These are phyloP conservation scores for Blepharisma stoltei DNA, from an alignment of 73 alveolate genomes.

Conservation along the genomic window DNA sequence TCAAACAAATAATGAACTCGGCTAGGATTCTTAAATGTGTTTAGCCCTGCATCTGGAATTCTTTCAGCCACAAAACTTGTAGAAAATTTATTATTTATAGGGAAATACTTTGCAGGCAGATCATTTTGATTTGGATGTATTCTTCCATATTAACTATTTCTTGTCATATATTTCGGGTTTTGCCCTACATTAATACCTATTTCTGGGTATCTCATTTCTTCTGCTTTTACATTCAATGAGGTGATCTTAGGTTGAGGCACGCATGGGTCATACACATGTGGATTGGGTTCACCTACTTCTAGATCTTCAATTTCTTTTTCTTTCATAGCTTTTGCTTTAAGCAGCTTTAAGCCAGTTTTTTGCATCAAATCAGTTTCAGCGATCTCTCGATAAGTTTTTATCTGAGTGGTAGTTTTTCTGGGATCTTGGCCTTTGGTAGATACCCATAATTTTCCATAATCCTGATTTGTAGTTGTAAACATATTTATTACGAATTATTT, in stretches of 20 bases:
- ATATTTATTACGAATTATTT: not conserved
- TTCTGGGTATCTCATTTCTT: conserved; percentile 24
- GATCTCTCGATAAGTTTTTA: not conserved
- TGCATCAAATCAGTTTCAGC: conserved; percentile 28
- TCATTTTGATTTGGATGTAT: conserved; percentile 17
- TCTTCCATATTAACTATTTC: conserved; percentile 30
- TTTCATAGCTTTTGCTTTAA: conserved; percentile 13
- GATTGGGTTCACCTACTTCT: conserved; percentile 21
- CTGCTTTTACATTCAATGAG: conserved; percentile 20
- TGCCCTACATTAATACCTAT: not conserved
- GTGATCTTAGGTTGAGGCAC: conserved; percentile 8
- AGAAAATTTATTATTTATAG: conserved; percentile 16
- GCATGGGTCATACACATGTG: conserved; percentile 26
- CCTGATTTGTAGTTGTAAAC: conserved; percentile 24
- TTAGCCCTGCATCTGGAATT: conserved; percentile 27
- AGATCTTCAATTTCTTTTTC: conserved; percentile 21
- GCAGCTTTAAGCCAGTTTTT: conserved; percentile 18
- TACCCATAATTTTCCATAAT: conserved; percentile 20
- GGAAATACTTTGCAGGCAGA: conserved; percentile 25
- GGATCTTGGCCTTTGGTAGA: conserved; percentile 29
- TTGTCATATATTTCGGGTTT: conserved; percentile 28
- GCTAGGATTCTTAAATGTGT: conserved; percentile 23
- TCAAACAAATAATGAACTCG: conserved; percentile 30
- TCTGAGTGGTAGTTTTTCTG: not conserved
- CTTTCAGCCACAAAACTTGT: conserved; percentile 28